Conservation (phyloP, 768 basidiomycete species). For the Collybia sp. region DNA sequence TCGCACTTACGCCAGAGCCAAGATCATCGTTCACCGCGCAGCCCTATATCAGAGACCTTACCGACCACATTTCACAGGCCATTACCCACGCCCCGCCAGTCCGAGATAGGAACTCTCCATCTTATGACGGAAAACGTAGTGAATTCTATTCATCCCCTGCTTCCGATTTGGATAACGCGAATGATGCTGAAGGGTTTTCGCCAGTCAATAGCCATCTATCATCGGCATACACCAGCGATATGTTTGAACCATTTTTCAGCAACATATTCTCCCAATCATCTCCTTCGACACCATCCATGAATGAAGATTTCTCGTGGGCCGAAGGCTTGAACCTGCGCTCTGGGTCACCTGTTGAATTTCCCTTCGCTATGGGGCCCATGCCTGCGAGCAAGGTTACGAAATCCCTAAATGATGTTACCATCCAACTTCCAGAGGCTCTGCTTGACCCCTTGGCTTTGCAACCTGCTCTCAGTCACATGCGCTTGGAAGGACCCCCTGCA, state of each 20-base stretch:
- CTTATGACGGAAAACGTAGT: no score
- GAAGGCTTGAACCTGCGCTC: slow-evolving; percentile 27
- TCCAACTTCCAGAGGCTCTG: background rate
- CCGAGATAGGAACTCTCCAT: no score
- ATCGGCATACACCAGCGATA: slow-evolving; percentile 28
- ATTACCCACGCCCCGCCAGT: background rate
- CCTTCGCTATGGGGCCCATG: background rate
- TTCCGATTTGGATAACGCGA: no score
- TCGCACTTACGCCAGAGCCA: background rate
- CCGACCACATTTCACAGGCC: background rate
- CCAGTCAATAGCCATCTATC: slow-evolving; percentile 25
- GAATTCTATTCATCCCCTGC: no score
- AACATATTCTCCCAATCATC: slow-evolving; percentile 26
- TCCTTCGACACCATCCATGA: slow-evolving; percentile 15
- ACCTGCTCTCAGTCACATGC: slow-evolving; percentile 23
- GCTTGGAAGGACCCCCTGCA: slow-evolving; percentile 17
- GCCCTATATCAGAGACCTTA: slow-evolving; percentile 2
- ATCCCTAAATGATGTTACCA: background rate
- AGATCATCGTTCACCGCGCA: background rate
- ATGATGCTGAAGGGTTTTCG: no score
- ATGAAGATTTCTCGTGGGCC: slow-evolving; percentile 28
- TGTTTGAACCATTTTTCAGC: slow-evolving; percentile 32
- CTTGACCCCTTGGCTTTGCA: slow-evolving; percentile 9
- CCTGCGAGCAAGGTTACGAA: background rate
- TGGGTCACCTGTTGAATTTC: slow-evolving; percentile 17